Conservation (phyloP, 495 filamentous ascomycete genomes). For the Penicillium samsonianum region DNA sequence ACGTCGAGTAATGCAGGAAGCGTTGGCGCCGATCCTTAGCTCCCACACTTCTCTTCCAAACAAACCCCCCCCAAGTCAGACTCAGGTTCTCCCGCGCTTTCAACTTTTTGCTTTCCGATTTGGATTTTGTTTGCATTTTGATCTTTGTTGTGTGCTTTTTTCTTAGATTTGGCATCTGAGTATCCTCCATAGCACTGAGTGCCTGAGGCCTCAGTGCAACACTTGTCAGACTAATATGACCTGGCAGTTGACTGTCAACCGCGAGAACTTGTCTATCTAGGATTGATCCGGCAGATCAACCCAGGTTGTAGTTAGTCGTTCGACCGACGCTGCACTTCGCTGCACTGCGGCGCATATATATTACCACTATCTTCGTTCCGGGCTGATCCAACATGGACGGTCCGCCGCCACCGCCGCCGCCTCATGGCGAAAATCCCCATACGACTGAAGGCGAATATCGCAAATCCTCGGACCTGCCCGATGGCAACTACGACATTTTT, state of each 20-base stretch:
- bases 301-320: conserved; percentile 1
- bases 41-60: conserved; percentile 31
- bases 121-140: conserved; percentile 1
- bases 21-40: conserved; percentile 34
- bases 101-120: conserved; percentile 1
- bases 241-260: conserved; percentile 26
- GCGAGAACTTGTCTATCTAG: conserved; percentile 27
- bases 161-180: conserved; percentile 5
- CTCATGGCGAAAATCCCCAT: conserved; percentile 68
- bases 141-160: background rate
- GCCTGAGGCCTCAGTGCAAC: conserved; percentile 43
- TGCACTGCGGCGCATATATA: background rate
- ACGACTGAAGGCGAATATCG: conserved; percentile 50
- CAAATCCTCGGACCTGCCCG: conserved; percentile 62
- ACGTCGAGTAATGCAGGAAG: conserved; percentile 31
- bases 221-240: conserved; percentile 39
- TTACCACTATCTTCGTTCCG: background rate
- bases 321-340: conserved; percentile 1
- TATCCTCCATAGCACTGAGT: conserved; percentile 37
- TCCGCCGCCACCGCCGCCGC: conserved; percentile 64
- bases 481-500: conserved; percentile 94
- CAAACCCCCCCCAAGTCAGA: conserved; percentile 24
- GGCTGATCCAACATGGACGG: conserved; percentile 37
- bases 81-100: conserved; percentile 10
- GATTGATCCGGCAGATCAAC: conserved; percentile 12